Base-by-base conservation (phyloP, 83 land plant species). In the Diphasiastrum complanatum region DNA sequence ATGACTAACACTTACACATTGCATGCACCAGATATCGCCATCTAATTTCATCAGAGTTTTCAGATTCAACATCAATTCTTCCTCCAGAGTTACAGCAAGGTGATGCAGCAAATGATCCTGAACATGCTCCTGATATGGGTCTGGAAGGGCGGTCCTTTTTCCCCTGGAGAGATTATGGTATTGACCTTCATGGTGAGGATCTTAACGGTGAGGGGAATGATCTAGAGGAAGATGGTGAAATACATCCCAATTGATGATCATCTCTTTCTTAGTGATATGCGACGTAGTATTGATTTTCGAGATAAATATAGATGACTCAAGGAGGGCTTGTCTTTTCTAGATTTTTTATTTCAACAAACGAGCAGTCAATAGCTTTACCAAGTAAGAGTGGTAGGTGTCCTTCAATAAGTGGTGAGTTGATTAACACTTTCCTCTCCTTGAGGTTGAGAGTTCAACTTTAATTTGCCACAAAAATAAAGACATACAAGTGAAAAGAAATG, bases 111-210 rank as follows among this genome's bases (percentile, higher is more conserved):
- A 24, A 11, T 66, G 56, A 20, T 31, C 23, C 18, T 18, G 24
- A 12, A 18, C 26, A 19, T n/a, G n/a, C 16, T 10, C 40, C 6
- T 11, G 60, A 26, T 33, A 16, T 32, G 25, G 43, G 19, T 28
- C 19, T 65, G 26, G 68, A 26, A 23, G 68, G 40, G 0, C 68
- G 68, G 33, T 67, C 72, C 1, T 60, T 74, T 19, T 5, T 74
- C 47, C 77, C 77, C 11, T 74, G 77, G 77, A 60, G 47, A 20
- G 50, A 67, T 35, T 61, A 67, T 60, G 77, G 77, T 34, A 31
- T 51, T 22, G 67, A 70, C 38, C 51, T 68, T 26, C 64, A 35
- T 34, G 71, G 71, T 48, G 46, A 68, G 48, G 71, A 68, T 60
- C 18, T 3, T 4, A 25, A 14, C 50, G 23, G 3, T 47, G 3